phyloP scores from a whole-genome alignment of 306 rosid species.

The Fagus crenata region DNA sequence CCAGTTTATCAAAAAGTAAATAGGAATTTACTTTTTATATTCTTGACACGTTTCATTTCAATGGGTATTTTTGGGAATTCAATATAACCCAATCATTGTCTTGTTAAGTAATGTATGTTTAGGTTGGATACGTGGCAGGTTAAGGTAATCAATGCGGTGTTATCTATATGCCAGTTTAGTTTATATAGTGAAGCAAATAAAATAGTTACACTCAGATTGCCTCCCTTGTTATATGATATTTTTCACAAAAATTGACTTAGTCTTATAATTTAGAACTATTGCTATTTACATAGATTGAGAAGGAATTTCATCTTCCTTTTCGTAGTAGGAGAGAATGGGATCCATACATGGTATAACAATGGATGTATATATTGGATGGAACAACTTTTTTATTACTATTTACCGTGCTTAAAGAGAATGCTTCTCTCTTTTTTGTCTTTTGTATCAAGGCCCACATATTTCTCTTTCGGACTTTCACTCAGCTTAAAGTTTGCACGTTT shows the following conservation, averaged over 20 bases:
- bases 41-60: not conserved
- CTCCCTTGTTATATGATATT: not conserved
- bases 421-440: not conserved
- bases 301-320: no score
- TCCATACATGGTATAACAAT: no score
- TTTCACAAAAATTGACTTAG: no score
- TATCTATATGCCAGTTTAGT: slow-evolving; percentile 15
- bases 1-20: not conserved
- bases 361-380: no score
- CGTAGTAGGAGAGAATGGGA: no score
- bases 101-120: not conserved
- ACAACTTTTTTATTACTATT: no score
- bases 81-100: slow-evolving; percentile 37
- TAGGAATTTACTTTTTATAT: not conserved
- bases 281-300: no score
- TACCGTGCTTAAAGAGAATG: not conserved
- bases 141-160: not conserved
- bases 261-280: no score
- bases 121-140: slow-evolving; percentile 13
- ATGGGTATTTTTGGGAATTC: slow-evolving; percentile 31
- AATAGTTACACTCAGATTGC: not conserved
- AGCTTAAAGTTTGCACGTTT: not conserved
- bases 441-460: not conserved
- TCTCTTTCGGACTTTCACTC: not conserved
- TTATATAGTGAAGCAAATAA: not conserved